Evolutionary conservation across 2,329 filamentous ascomycete species (phyloP).

Genomic region (Fusarium sp.): DNA sequence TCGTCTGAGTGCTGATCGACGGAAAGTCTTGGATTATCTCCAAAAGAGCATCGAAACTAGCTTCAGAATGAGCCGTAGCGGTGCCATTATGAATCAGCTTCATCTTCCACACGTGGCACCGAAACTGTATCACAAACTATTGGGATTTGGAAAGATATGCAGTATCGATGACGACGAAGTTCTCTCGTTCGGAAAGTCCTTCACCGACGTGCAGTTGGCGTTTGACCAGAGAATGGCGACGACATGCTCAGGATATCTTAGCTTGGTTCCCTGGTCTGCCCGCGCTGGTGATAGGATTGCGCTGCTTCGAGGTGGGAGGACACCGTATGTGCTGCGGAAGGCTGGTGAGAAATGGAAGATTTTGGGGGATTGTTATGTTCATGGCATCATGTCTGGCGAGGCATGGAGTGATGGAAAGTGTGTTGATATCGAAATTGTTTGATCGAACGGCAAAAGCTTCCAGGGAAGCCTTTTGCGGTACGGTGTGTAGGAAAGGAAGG

Average conservation of each 20-base stretch:
- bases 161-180: neutral
- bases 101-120: fast-evolving
- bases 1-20: neutral
- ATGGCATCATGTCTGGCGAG: conserved; percentile 3
- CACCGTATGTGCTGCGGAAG: neutral
- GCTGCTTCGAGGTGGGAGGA: neutral
- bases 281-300: neutral
- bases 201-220: neutral
- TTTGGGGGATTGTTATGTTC: conserved; percentile 3
- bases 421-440: neutral
- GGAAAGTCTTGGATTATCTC: neutral
- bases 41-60: fast-evolving
- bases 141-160: neutral
- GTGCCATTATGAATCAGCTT: neutral
- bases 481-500: neutral
- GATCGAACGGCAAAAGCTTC: neutral
- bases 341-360: neutral
- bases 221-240: neutral
- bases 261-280: neutral
- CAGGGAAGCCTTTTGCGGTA: fast-evolving
- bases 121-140: neutral
- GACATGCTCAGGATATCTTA: neutral
- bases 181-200: neutral
- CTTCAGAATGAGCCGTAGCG: neutral
- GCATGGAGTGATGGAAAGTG: neutral